phyloP scores from a whole-genome alignment of 1,284 basidiomycete species.

The Erythrobasidium hasegawianum region DNA sequence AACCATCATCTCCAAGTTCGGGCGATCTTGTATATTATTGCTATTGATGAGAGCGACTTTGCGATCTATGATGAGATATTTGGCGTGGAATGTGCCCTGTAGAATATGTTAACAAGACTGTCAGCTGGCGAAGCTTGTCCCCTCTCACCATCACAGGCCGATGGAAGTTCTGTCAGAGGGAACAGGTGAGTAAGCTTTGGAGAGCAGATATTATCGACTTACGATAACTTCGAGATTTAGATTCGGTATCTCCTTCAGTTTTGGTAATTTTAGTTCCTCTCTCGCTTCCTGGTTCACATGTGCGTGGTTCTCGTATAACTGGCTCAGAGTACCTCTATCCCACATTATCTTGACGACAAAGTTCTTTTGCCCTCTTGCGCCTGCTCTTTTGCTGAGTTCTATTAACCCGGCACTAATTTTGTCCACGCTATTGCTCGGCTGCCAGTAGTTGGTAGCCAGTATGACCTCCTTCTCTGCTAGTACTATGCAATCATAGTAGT shows the following conservation, averaged over 20 bases:
- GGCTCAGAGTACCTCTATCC: conserved; percentile 37
- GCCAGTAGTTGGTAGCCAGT: conserved; percentile 58
- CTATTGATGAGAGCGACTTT: conserved; percentile 64
- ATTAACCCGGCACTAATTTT: conserved; percentile 25
- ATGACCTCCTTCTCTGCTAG: conserved; percentile 59
- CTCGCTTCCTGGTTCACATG: conserved; percentile 56
- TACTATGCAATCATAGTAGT: conserved; percentile 57
- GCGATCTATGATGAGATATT: conserved; percentile 70
- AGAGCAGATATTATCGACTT: conserved; percentile 38
- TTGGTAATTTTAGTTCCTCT: conserved; percentile 59
- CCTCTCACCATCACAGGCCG: conserved; percentile 54
- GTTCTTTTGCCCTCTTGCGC: conserved; percentile 15
- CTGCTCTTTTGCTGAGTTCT: conserved; percentile 37
- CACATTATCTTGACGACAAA: conserved; percentile 26
- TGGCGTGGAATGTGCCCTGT: conserved; percentile 69
- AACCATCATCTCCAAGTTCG: conserved; percentile 65
- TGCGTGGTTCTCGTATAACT: conserved; percentile 58
- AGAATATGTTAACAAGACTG: not conserved
- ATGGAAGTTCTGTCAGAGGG: conserved; percentile 49
- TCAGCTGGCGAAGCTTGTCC: not conserved
- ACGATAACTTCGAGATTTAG: conserved; percentile 61
- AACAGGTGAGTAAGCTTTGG: conserved; percentile 24
- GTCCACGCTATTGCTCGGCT: conserved; percentile 28
- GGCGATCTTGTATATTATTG: conserved; percentile 54
- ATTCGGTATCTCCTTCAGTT: conserved; percentile 59